Base-by-base conservation (phyloP, 345 rosid species). In the Eutrema heterophyllum region DNA sequence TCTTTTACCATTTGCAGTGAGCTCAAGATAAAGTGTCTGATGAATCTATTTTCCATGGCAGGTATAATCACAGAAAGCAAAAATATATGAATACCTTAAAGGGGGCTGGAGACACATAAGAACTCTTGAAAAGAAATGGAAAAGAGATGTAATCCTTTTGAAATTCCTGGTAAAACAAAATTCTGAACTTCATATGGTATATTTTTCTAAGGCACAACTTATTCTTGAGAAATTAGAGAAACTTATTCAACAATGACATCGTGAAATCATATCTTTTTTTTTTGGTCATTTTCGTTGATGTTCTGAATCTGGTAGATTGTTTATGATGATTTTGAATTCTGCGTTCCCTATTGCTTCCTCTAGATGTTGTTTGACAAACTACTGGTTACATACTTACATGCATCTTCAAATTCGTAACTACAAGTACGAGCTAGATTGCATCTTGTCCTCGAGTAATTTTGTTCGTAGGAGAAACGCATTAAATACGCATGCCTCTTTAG, bases 341-440 rank as follows among this genome's bases (percentile, higher is more conserved):
- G 40, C 67, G 48, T 59, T 38, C 27, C 29, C 33, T 8, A 29
- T 71, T 8, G 44, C 76, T 43, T 52, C 50, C 8, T 55, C 30
- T 55, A 64, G 57, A 64, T 30, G 16, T 44, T 4, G 56, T 26
- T 64, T 8, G 40, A 43, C 11, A 53, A 64, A 32, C 48, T 44
- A 43, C 21, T 65, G 15, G 15, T 56, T 55, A 65, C 78, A 65
- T 56, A 55, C 72, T 56, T 55, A 65, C 78, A 65, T 56, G 64
- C 72, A 73, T 41, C 32, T 12, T 40, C 11, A 9, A 40, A 29
- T 16, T 7, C 21, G n/a, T 51, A 62, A 51, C 35, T 40, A 21
- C 24, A 40, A 15, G 43, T 71, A 71, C 49, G 33, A 71, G 38
- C 48, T 40, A 58, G 50, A 60, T 48, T 49, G 9, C 29, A 29